These are phyloP conservation scores for Lactifluus hygrophoroides DNA, from an alignment of 768 basidiomycete species.

Conservation along the genomic window DNA sequence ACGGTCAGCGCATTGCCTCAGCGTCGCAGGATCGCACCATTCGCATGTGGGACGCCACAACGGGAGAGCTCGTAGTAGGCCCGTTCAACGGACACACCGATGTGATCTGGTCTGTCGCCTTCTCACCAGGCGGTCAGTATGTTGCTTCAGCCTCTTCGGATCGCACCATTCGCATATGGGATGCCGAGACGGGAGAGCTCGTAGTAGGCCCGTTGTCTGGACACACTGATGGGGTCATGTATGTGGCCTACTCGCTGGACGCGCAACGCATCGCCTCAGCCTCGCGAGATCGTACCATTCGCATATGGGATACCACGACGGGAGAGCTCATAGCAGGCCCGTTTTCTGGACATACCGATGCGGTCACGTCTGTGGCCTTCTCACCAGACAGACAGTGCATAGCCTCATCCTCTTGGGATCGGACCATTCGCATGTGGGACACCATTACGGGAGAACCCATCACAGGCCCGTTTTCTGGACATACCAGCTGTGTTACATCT, in stretches of 20 bases:
- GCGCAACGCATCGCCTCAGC: not conserved
- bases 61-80: too few relatives aligned
- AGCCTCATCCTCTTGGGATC: not conserved
- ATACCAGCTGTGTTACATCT: not conserved
- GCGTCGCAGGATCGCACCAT: too few relatives aligned
- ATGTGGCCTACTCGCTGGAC: constrained; percentile 6
- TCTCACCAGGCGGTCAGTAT: constrained; percentile 12
- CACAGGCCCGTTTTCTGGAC: not conserved
- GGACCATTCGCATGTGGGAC: not conserved
- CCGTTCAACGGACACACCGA: too few relatives aligned
- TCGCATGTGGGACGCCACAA: too few relatives aligned
- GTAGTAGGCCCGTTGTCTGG: not conserved
- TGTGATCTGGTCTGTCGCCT: not conserved
- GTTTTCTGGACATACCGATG: too few relatives aligned
- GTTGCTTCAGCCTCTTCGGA: constrained; percentile 8
- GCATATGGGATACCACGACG: not conserved
- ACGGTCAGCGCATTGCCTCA: too few relatives aligned
- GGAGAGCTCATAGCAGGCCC: too few relatives aligned
- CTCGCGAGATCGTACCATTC: not conserved
- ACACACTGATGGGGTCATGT: not conserved
- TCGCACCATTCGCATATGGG: not conserved
- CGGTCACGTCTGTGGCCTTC: not conserved
- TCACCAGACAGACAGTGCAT: not conserved
- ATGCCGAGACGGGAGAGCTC: not conserved
- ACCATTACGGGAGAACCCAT: too few relatives aligned